phyloP scores from a whole-genome alignment of 2,329 filamentous ascomycete genomes.

The Lachnellula subtilissima region DNA sequence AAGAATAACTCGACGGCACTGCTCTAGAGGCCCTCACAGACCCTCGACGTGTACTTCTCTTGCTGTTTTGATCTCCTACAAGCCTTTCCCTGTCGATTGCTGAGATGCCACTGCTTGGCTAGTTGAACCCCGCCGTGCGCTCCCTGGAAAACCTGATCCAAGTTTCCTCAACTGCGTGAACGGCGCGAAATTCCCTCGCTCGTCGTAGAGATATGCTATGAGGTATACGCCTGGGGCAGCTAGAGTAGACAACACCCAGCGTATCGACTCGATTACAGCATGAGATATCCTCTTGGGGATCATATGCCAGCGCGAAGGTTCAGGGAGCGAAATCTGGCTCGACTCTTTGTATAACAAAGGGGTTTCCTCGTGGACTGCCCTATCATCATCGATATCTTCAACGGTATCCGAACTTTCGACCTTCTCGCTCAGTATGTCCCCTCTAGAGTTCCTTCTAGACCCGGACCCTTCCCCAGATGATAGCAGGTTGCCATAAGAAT shows the following conservation, averaged over 20 bases:
- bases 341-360: slow-evolving; percentile 51
- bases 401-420: slow-evolving; percentile 33
- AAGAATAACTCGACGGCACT: slow-evolving; percentile 38
- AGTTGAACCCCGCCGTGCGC: slow-evolving; percentile 26
- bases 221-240: slow-evolving; percentile 77
- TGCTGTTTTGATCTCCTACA: slow-evolving; percentile 12
- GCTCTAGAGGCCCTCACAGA: slow-evolving; percentile 14
- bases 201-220: slow-evolving; percentile 77
- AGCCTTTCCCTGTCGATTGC: slow-evolving; percentile 15
- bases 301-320: slow-evolving; percentile 44
- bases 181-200: slow-evolving; percentile 74
- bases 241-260: slow-evolving; percentile 73
- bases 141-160: slow-evolving; percentile 45
- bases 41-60: slow-evolving; percentile 16
- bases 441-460: slow-evolving; percentile 30
- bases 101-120: slow-evolving; percentile 31
- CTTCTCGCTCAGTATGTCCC: slow-evolving; percentile 38
- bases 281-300: slow-evolving; percentile 67
- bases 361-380: slow-evolving; percentile 57
- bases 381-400: slow-evolving; percentile 32
- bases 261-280: slow-evolving; percentile 69
- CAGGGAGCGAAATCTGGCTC: slow-evolving; percentile 32
- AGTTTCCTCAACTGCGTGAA: slow-evolving; percentile 67
- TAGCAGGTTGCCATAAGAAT: slow-evolving; percentile 47
- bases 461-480: slow-evolving; percentile 19